Evolutionary conservation across 495 filamentous ascomycete species (phyloP).

Genomic region (Cairneyella variabilis): DNA sequence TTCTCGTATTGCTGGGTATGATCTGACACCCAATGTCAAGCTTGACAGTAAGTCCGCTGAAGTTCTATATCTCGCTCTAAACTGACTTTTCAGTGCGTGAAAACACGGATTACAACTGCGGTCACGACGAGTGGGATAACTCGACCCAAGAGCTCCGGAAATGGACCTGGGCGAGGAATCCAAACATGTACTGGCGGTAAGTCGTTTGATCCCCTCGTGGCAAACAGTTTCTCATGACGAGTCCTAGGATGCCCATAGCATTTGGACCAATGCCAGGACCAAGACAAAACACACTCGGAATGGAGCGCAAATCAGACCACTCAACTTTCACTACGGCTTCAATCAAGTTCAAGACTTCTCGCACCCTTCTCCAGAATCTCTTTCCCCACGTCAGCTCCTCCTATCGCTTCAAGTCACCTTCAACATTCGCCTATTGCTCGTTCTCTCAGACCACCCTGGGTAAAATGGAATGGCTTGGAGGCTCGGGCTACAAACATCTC

Average conservation of each 20-base stretch:
- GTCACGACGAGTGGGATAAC: constrained; percentile 56
- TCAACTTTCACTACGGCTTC: constrained; percentile 45
- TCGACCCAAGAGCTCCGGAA: constrained; percentile 46
- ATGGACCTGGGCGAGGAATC: constrained; percentile 35
- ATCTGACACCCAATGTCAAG: constrained; percentile 28
- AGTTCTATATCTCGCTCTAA: not conserved
- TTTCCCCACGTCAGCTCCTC: constrained; percentile 35
- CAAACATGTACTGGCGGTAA: constrained; percentile 35
- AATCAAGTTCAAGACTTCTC: constrained; percentile 53
- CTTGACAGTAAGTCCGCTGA: constrained; percentile 29
- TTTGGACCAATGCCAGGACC: constrained; percentile 57
- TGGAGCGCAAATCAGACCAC: constrained; percentile 19
- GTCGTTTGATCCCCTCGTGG: no score
- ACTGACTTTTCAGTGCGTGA: constrained; percentile 33
- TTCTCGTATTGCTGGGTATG: constrained; percentile 40
- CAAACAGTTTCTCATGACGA: no score
- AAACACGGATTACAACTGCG: constrained; percentile 54
- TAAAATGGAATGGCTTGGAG: constrained; percentile 53
- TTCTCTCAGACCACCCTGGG: constrained; percentile 45
- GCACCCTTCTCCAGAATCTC: constrained; percentile 53
- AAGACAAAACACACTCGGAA: constrained; percentile 35
- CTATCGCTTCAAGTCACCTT: constrained; percentile 42
- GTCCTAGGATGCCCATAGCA: constrained; percentile 49
- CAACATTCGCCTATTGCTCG: constrained; percentile 46
- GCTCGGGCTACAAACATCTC: constrained; percentile 50